Conservation (phyloP, 2,329 filamentous ascomycete genomes). For the Fusarium pseudonygamai region DNA sequence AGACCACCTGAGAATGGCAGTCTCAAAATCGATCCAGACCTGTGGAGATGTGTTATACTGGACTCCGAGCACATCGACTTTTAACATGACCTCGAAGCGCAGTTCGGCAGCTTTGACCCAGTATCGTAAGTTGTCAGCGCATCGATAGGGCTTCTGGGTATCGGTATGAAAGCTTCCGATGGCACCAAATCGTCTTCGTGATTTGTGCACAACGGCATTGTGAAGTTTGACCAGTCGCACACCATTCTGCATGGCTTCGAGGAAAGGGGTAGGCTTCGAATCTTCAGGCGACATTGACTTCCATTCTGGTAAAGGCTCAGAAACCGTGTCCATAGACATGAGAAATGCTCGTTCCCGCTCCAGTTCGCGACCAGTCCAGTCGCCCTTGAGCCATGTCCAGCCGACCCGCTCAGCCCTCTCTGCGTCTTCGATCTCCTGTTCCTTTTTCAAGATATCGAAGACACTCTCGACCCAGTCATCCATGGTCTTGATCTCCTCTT, state of each 20-base stretch:
- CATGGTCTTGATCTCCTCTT: constrained; percentile 81
- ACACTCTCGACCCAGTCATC: constrained; percentile 82
- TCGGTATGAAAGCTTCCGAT: constrained; percentile 93
- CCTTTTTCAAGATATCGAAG: constrained; percentile 76
- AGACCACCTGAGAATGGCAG: constrained; percentile 85
- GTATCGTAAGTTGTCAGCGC: constrained; percentile 91
- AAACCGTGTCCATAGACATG: constrained; percentile 72
- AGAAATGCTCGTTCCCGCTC: constrained; percentile 86
- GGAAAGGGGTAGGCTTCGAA: constrained; percentile 75
- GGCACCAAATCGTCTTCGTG: constrained; percentile 84
- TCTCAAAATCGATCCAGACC: constrained; percentile 84
- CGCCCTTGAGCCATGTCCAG: constrained; percentile 82
- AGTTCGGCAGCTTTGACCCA: constrained; percentile 97
- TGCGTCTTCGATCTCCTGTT: constrained; percentile 78
- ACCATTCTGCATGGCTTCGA: constrained; percentile 79
- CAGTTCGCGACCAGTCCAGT: constrained; percentile 79
- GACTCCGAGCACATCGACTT: constrained; percentile 85
- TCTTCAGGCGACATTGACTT: constrained; percentile 55
- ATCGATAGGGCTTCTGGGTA: constrained; percentile 92
- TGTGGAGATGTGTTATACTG: constrained; percentile 77
- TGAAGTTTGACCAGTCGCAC: constrained; percentile 85
- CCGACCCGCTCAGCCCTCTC: constrained; percentile 75
- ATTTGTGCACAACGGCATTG: constrained; percentile 87
- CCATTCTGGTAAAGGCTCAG: constrained; percentile 74
- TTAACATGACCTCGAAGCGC: constrained; percentile 87